Evolutionary conservation across 2,329 filamentous ascomycete genomes (phyloP), one percentile per base, ranked within the genome.

Genomic region (Sarocladium kiliense): DNA sequence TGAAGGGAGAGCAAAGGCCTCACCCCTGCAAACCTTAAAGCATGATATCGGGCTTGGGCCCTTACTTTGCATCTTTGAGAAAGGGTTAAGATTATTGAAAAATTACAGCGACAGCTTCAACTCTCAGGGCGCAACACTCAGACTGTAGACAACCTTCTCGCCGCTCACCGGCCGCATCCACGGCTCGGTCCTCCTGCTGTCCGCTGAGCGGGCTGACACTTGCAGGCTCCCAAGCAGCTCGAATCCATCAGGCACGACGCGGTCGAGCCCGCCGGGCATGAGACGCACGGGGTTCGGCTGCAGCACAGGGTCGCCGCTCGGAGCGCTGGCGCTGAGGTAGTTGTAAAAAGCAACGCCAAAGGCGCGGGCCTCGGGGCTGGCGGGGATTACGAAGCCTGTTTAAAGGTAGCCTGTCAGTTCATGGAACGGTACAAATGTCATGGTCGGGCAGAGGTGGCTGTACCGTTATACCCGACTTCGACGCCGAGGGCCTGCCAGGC

Each of bases 401-500:
- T 12, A 12, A 32, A 7, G 30, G 12, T 32, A 7, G 6, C 30
- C 12, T 32, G 30, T 32, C 30, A 32, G 30, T 21, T 36, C 3
- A 42, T 6, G 18, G 42, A 12, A 18, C 9, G 34, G 2, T 42
- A 18, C 2, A 10, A 21, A 34, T 45, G 12, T 44, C 2, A 14
- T 1, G 12, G 21, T n/a, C 27, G 63, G 65, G 21, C 56, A 61
- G 19, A 55, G 45, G 16, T 67, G 54, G 3, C 59, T 64, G 11
- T 64, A 63, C 51, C 62, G 14, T 73, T 65, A 18, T 76, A 76
- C 10, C 67, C 60, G 11, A 75, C 59, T 19, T 74, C 68, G 34
- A 67, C 68, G 0, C 73, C 72, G 0, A 76, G 60, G 0, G 67
- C 73, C 51, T 75, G 70, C 72, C 71, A 76, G 0, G 74, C 73